These are phyloP conservation scores for Pseudogymnoascus sp. DNA, from an alignment of 2,329 filamentous ascomycete species.

Conservation along the genomic window DNA sequence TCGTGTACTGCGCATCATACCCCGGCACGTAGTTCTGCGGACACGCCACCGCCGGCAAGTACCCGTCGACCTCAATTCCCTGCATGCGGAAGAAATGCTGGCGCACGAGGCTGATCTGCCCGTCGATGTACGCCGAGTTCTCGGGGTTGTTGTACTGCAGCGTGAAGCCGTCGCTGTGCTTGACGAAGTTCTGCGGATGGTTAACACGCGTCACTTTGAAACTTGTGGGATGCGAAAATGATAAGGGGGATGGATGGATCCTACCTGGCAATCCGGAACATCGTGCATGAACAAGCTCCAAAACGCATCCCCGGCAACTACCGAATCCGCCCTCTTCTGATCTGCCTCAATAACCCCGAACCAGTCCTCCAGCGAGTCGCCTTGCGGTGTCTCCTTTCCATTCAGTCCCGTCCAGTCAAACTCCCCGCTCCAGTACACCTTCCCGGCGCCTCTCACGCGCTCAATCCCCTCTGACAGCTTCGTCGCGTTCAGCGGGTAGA, in stretches of 20 bases:
- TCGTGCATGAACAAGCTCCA: slow-evolving; percentile 41
- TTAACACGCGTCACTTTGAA: too few relatives aligned
- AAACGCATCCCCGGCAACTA: slow-evolving; percentile 35
- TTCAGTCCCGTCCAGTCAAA: slow-evolving; percentile 36
- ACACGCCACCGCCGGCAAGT: slow-evolving; percentile 34
- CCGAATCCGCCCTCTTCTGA: slow-evolving; percentile 17
- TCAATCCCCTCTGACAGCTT: slow-evolving; percentile 33
- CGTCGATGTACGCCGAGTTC: slow-evolving; percentile 31
- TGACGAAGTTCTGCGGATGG: slow-evolving; percentile 31
- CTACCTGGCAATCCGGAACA: slow-evolving; percentile 35
- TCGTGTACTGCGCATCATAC: slow-evolving; percentile 18
- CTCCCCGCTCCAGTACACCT: slow-evolving; percentile 38
- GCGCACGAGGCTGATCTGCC: slow-evolving; percentile 34
- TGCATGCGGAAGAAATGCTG: slow-evolving; percentile 37
- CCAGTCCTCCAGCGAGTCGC: slow-evolving; percentile 32
- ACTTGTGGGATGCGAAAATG: too few relatives aligned
- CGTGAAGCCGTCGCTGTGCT: slow-evolving; percentile 38
- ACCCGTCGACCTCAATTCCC: slow-evolving; percentile 26
- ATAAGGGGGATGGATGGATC: slow-evolving; percentile 5
- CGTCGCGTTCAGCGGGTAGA: slow-evolving; percentile 35
- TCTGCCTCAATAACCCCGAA: slow-evolving; percentile 33
- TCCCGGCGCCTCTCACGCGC: slow-evolving; percentile 28
- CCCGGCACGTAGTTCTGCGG: slow-evolving; percentile 24
- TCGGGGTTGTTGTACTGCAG: slow-evolving; percentile 37
- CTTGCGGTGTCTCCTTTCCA: slow-evolving; percentile 17